Evolutionary conservation across 495 filamentous ascomycete species (phyloP).

Genomic region (Letharia lupina): DNA sequence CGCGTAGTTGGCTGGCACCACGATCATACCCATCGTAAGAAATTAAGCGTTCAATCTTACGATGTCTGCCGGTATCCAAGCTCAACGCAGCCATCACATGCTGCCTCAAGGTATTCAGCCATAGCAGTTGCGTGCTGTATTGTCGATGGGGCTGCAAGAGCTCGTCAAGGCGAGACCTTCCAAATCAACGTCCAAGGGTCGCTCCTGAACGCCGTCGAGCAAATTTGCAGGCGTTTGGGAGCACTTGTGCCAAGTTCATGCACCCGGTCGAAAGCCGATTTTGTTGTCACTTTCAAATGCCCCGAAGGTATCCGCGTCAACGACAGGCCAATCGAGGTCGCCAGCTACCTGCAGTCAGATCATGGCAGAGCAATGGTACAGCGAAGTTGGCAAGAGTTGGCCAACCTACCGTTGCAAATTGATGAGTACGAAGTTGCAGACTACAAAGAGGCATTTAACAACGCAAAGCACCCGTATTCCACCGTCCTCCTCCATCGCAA

Average conservation of each 20-base stretch:
- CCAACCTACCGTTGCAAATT: neutral
- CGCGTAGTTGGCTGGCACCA: constrained; percentile 22
- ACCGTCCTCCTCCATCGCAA: constrained; percentile 4
- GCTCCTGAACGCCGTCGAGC: constrained; percentile 1
- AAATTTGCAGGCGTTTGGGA: constrained; percentile 5
- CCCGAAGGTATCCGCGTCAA: constrained; percentile 13
- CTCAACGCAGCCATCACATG: constrained; percentile 2
- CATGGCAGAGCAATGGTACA: neutral
- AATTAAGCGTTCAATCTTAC: neutral
- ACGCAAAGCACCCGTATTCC: neutral
- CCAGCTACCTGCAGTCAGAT: constrained; percentile 1
- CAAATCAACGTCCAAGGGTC: constrained; percentile 10
- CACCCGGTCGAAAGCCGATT: constrained; percentile 2
- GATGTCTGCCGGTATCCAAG: neutral
- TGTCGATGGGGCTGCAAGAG: constrained; percentile 16
- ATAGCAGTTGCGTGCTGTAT: constrained; percentile 13
- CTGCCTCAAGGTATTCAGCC: constrained; percentile 12
- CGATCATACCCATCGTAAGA: neutral
- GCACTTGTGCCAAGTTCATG: neutral
- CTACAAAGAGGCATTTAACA: neutral
- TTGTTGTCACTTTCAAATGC: neutral
- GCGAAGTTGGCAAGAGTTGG: neutral
- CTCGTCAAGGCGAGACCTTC: constrained; percentile 13
- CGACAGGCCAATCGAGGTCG: neutral
- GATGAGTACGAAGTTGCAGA: neutral